Evolutionary conservation across 441 rosid genomes (phyloP).

Genomic region (Flueggea neowawraea): DNA sequence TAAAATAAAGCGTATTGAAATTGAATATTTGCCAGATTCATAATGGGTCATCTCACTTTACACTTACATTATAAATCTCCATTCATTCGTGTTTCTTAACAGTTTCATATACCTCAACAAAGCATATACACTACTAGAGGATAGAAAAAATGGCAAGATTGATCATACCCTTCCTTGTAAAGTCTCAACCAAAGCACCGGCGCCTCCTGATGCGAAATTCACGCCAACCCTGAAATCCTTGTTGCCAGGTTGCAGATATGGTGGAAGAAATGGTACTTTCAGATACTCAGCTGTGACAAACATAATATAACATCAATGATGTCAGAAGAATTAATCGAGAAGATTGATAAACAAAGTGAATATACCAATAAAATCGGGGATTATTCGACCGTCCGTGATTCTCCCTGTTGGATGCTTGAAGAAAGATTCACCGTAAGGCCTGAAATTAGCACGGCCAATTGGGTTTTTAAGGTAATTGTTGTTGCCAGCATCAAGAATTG

Average conservation of each 20-base stretch:
- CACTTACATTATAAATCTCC: no score
- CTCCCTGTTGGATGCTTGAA: conserved; percentile 1
- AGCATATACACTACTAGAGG: no score
- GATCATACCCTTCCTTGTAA: background rate
- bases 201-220: conserved; percentile 5
- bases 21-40: no score
- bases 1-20: no score
- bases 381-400: background rate
- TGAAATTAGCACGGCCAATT: background rate
- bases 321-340: background rate
- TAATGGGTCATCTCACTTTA: no score
- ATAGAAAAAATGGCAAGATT: no score
- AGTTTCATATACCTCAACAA: no score
- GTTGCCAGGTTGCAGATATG: background rate
- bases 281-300: background rate
- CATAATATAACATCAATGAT: background rate
- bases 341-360: background rate
- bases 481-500: background rate
- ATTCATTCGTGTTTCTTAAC: no score
- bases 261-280: conserved; percentile 1
- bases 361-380: background rate
- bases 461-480: background rate
- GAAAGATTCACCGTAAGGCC: background rate
- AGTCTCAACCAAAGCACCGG: background rate
- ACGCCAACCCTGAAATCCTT: background rate